Percentiles rank a stretch among this genome's conserved stretches.
phyloP scores from a whole-genome alignment of 768 basidiomycete species.

The Mycena indigotica region DNA sequence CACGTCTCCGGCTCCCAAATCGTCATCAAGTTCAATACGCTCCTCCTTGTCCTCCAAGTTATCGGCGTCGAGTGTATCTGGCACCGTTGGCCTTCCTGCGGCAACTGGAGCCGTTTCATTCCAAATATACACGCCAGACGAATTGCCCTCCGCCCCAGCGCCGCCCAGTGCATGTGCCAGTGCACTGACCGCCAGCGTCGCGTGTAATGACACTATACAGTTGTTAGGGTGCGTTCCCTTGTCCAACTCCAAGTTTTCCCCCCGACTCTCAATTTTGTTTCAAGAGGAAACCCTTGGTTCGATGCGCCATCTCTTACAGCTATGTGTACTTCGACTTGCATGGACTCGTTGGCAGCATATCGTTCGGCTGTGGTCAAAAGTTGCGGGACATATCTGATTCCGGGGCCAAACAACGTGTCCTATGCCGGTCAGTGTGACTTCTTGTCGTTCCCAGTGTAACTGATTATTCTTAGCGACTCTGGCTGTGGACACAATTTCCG shows the following conservation, averaged over 20 bases:
- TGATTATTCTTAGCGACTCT: neutral
- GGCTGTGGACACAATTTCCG: constrained; percentile 5
- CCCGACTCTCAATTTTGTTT: neutral
- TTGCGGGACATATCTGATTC: constrained; percentile 22
- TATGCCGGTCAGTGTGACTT: constrained; percentile 6
- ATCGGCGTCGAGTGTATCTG: neutral
- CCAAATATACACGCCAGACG: constrained; percentile 17
- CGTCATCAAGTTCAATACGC: no score
- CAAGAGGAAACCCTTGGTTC: constrained; percentile 5
- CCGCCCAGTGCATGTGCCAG: constrained; percentile 17
- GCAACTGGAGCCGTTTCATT: constrained; percentile 1
- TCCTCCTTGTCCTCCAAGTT: no score
- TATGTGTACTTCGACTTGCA: constrained; percentile 26
- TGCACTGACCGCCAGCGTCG: constrained; percentile 16
- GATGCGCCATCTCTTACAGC: constrained; percentile 2
- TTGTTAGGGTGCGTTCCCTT: constrained; percentile 4
- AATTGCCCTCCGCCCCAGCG: constrained; percentile 15
- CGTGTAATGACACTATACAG: constrained; percentile 22
- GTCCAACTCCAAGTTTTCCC: neutral
- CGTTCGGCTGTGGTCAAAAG: constrained; percentile 24
- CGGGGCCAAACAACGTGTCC: constrained; percentile 21
- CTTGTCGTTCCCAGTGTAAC: neutral
- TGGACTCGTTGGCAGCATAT: constrained; percentile 22
- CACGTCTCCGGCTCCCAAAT: neutral
- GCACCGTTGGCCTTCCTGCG: neutral